Base-by-base conservation (phyloP, 164 flowering plant species). In the Magnolia officinalis region DNA sequence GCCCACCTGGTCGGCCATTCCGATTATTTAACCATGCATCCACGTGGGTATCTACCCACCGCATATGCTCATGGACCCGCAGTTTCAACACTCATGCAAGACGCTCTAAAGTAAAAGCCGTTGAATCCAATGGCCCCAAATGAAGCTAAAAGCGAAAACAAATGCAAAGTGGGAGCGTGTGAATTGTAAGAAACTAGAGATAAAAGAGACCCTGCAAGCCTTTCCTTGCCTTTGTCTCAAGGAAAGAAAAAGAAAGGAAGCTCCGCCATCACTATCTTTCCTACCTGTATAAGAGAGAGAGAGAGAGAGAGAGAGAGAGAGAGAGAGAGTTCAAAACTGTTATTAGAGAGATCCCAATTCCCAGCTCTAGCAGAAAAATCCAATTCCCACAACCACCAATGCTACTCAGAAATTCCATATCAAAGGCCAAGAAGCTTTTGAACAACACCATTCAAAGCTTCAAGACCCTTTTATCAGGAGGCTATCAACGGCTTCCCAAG, bases 371-470 rank as follows among this genome's bases (percentile, higher is more conserved):
- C 58, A 52, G 58, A 14, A 52, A 5, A 52, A 24, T 24, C 26
- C 26, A 20, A 70, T 50, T 49, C 58, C 10, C 8, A 51, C 61
- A 75, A 45, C 64, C 76, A 23, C 77, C 49, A 76, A 82, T 86
- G 90, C 64, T 89, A 80, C 84, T 89, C 11, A 85, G 81, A 74
- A 83, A 81, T 49, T 77, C 94, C 77, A 74, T 91, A 24, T 83
- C 86, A 63, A 84, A 78, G 52, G 85, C 96, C 80, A 88, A 81
- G 75, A 87, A 76, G 71, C 86, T 93, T 83, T 80, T 93, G 64
- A 74, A 76, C 13, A 90, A 71, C 76, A 83, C 90, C 52, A 14
- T 89, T 11, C 76, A 80, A 51, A 84, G 65, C 75, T 78, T 91
- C 80, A 91, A 86, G 71, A 84, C 86, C 18, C 68, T 88, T 7